Evolutionary conservation across 306 rosid species (phyloP), one percentile per base, ranked within the genome.

Genomic region (Mimosa bimucronata): DNA sequence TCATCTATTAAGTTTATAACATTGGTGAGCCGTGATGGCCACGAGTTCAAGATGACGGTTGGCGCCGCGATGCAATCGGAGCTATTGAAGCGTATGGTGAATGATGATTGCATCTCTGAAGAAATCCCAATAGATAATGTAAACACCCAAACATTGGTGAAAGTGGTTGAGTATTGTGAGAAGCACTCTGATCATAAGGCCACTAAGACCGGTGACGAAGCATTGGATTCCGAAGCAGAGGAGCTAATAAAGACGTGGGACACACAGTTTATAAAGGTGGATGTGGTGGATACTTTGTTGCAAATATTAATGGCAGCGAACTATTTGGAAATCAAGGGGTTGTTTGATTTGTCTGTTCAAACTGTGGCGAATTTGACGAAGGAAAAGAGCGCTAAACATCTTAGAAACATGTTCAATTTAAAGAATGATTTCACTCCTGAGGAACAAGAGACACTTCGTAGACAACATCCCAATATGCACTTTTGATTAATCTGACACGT

Each of bases 91-190:
- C 1, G 3, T 0, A 61, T 61, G 38, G 1, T 61, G 8, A 8
- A 1, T 2, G 37, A 13, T 6, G 37, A 1, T 25, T 26, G 0
- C 18, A 0, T 2, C 0, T 3, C 1, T 12, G 19, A 1, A 2
- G 5, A 11, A 4, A 4, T 28, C 37, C 65, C 30, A 57, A 0
- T 57, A 4, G 0, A 1, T 0, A 13, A 61, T 1, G 18, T 61
- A 18, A 26, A 4, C 18, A 4, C 8, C 1, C 0, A 4, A 28
- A 26, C 7, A 28, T 11, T 61, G 8, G n/a, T 13, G 34, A 25
- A 11, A 28, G 66, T 61, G 19, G 28, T 61, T 1, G 66, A 61
- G 9, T 61, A 61, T 13, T 61, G 66, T 29, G 4, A 61, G 34
- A 61, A 61, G 37, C 66, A 61, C 6, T 28, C 15, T 14, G 65